Evolutionary conservation across 108 stramenopile genomes (phyloP), one percentile per base, ranked within the genome.

Genomic region (Skeletonema menzelii): DNA sequence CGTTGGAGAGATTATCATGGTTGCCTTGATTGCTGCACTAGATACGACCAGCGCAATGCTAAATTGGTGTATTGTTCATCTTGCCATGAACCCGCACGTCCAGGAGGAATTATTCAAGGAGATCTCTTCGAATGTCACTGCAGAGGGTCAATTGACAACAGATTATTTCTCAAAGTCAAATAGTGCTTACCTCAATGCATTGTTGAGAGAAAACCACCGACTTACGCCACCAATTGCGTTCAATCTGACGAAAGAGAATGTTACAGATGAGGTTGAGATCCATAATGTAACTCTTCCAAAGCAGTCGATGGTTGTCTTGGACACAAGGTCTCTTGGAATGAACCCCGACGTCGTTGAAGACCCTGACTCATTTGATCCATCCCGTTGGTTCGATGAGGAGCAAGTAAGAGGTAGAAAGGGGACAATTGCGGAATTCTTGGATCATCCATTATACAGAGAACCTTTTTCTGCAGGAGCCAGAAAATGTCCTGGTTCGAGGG

Each of bases 401-500:
- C 8, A 37, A 19, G 46, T 80, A 14, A 34, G 49, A 20, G 67
- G 58, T 5, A 27, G 79, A 32, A 73, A 74, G 44, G 79, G 73
- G n/a, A 68, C 73, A 22, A 20, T 26, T 8, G 59, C 57, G 1
- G 55, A 75, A 30, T 42, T 63, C 1, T 26, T 80, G 15, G 79
- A 80, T 34, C 67, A 69, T 40, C 24, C 59, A 10, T 55, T 72
- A 10, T 62, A 61, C 6, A 17, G 24, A n/a, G 79, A 73, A n/a
- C 79, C 79, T 20, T 80, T 80, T 69, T 69, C 68, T 6, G 67
- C 69, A 63, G 79, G 79, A 12, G 70, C 79, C 4, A 42, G 79
- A 11, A 37, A 38, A 24, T 80, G 79, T 70, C 79, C 79, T 19
- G 79, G 79, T 14, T 26, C 20, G 13, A 20, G 79, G 17, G 79